Evolutionary conservation across 1,284 basidiomycete genomes (phyloP), one percentile per base, ranked within the genome.

Genomic region (Pseudozyma sp.): DNA sequence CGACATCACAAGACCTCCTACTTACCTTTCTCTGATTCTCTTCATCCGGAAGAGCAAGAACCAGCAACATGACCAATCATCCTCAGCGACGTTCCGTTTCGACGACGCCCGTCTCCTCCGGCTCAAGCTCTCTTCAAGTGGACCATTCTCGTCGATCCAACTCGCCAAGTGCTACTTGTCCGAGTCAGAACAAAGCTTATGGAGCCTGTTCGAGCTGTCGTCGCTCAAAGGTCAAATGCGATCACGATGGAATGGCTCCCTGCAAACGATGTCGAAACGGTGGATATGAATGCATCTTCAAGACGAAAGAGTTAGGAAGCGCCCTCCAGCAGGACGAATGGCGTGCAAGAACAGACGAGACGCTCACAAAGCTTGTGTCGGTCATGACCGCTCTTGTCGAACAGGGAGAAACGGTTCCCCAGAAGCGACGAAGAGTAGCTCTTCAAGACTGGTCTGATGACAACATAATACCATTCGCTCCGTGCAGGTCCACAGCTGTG

Each of bases 191-290:
- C 54, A 63, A 63, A 43, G 37, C 39, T 14, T 7, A 48, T 1
- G 66, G 66, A 4, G 66, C 66, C 0, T 68, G 66, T 35, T 59
- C 53, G 7, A 68, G 55, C 60, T 68, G 66, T 35, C 58, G 66
- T 8, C 44, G 55, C 17, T 68, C 66, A 37, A 68, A 68, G 19
- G 66, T 68, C 52, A 63, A 59, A 30, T 68, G 66, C 29, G 55
- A 68, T 16, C 66, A 68, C 37, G 52, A 68, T 4, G 66, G 66
- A 7, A 34, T 52, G 0, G 54, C 66, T 3, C 66, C 66, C 3
- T 68, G 66, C 44, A 63, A 54, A 31, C 54, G 66, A 30, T 68
- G 66, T 33, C 49, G 29, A 40, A 68, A 63, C 19, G 60, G 66
- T 8, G 66, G 66, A 4, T 63, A 68, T 44, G 66, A 63, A 24